A percentile compares a stretch with the other conserved stretches of the same genome.
These are phyloP conservation scores for Spinellus fusiger DNA, from an alignment of 192 early-diverging fungal species.

Conservation along the genomic window DNA sequence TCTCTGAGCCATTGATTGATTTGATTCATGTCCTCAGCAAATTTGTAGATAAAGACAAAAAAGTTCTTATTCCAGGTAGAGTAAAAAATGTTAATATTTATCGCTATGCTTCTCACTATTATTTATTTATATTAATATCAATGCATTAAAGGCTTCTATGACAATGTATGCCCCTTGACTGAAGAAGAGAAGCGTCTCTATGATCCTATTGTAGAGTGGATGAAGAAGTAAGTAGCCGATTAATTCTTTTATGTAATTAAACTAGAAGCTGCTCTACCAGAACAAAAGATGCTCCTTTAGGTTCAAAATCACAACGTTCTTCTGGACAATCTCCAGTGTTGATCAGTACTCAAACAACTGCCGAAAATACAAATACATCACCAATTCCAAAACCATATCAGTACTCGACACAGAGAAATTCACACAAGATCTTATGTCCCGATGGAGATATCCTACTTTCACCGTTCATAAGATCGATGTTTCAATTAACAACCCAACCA, in stretches of 20 bases:
- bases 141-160: slow-evolving; percentile 67
- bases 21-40: slow-evolving; percentile 57
- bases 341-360: not conserved
- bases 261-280: too few species aligned
- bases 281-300: not conserved
- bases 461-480: slow-evolving; percentile 74
- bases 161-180: slow-evolving; percentile 52
- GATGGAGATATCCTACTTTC: slow-evolving; percentile 68
- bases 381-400: not conserved
- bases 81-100: too few species aligned
- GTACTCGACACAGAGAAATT: slow-evolving; percentile 30
- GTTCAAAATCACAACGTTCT: not conserved
- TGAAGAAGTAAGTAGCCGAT: slow-evolving; percentile 9
- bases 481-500: slow-evolving; percentile 63
- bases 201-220: slow-evolving; percentile 47
- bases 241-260: too few species aligned
- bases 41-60: slow-evolving; percentile 48
- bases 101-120: too few species aligned
- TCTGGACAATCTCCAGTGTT: not conserved
- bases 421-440: slow-evolving; percentile 58
- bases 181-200: slow-evolving; percentile 52
- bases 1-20: slow-evolving; percentile 63
- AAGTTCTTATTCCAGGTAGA: slow-evolving; percentile 56
- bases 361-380: slow-evolving; percentile 17
- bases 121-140: slow-evolving; percentile 2